phyloP scores from a whole-genome alignment of 2,329 filamentous ascomycete species.

The Alternaria angustiovoidea region DNA sequence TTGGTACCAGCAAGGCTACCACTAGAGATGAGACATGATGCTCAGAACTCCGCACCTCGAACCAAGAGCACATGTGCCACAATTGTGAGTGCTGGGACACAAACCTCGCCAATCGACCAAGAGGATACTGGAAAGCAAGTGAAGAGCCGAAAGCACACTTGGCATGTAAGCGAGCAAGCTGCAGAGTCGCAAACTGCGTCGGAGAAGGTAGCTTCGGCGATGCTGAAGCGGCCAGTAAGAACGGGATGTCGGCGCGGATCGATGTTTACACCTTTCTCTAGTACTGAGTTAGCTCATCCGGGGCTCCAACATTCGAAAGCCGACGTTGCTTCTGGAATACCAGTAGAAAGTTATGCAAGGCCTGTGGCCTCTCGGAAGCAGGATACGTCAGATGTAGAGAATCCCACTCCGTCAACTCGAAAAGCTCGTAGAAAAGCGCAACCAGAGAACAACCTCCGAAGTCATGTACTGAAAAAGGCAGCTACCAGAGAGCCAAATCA shows the following conservation, averaged over 20 bases:
- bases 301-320: not conserved
- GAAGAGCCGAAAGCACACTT: not conserved
- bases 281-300: not conserved
- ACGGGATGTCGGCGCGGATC: rapidly evolving
- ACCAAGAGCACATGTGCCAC: not conserved
- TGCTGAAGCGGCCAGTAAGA: not conserved
- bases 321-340: not conserved
- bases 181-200: not conserved
- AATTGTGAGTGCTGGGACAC: not conserved
- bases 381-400: too few species aligned
- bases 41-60: not conserved
- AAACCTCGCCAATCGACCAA: not conserved
- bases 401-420: too few species aligned
- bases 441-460: not conserved
- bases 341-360: not conserved
- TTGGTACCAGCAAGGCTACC: not conserved
- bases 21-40: not conserved
- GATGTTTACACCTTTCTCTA: not conserved
- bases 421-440: not conserved
- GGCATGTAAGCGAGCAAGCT: not conserved
- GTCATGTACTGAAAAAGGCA: not conserved
- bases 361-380: not conserved
- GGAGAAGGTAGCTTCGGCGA: not conserved
- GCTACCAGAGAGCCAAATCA: not conserved
- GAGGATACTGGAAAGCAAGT: not conserved